A percentile compares a stretch with the other conserved stretches of the same genome.
phyloP scores from a whole-genome alignment of 1,284 basidiomycete species.

The Cronartium ribicola region DNA sequence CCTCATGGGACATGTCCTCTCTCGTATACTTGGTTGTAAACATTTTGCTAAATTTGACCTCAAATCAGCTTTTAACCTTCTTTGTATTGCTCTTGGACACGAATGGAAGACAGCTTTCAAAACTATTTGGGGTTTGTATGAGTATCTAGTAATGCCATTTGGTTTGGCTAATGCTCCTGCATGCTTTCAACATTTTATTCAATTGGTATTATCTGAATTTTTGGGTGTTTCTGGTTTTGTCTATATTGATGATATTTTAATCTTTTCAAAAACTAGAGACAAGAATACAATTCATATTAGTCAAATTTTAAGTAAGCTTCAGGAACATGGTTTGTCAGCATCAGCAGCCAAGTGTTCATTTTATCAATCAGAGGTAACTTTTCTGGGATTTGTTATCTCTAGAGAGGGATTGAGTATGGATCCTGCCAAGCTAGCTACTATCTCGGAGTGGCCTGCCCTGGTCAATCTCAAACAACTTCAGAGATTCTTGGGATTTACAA shows the following conservation, averaged over 20 bases:
- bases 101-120: conserved; percentile 30
- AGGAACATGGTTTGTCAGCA: conserved; percentile 9
- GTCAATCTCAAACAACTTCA: neutral
- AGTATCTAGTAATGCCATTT: conserved; percentile 34
- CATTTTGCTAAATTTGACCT: too few relatives aligned
- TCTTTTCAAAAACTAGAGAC: conserved; percentile 16
- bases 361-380: conserved; percentile 6
- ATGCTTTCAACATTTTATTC: conserved; percentile 34
- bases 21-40: too few relatives aligned
- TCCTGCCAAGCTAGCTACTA: conserved; percentile 5
- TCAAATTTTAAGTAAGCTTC: neutral
- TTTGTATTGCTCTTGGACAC: neutral
- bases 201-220: conserved; percentile 15
- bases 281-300: conserved; percentile 4
- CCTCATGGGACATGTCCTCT: too few relatives aligned
- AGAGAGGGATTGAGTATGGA: conserved; percentile 15
- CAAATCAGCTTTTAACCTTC: too few relatives aligned
- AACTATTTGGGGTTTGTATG: conserved; percentile 26
- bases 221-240: conserved; percentile 23
- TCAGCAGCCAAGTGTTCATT: conserved; percentile 29
- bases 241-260: conserved; percentile 38
- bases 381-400: conserved; percentile 18
- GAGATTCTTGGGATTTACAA: conserved; percentile 18
- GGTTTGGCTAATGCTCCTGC: conserved; percentile 19
- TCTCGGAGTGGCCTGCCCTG: conserved; percentile 21